Conservation (phyloP, 2,329 filamentous ascomycete genomes). For the Fusarium beomiforme region DNA sequence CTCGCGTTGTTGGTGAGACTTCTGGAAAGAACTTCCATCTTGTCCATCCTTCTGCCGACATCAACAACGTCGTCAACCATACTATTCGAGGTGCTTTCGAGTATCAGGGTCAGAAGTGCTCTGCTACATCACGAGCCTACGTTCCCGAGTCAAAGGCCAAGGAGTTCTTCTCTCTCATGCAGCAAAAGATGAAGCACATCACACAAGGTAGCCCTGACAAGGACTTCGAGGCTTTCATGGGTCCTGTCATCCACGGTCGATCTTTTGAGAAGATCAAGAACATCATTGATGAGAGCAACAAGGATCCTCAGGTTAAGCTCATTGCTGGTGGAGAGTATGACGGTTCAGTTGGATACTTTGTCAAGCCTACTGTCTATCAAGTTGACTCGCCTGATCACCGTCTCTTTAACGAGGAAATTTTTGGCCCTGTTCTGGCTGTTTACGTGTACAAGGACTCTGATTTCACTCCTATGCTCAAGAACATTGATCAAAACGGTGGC, state of each 20-base stretch:
- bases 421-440: slow-evolving; percentile 78
- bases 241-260: slow-evolving; percentile 83
- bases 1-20: slow-evolving; percentile 88
- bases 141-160: slow-evolving; percentile 80
- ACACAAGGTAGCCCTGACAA: slow-evolving; percentile 75
- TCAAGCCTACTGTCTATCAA: slow-evolving; percentile 83
- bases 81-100: slow-evolving; percentile 89
- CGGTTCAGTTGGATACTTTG: slow-evolving; percentile 80
- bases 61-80: slow-evolving; percentile 82
- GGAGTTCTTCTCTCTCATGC: slow-evolving; percentile 72
- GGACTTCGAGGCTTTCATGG: slow-evolving; percentile 79
- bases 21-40: slow-evolving; percentile 95
- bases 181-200: slow-evolving; percentile 73
- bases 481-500: slow-evolving; percentile 54
- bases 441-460: slow-evolving; percentile 80
- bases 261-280: slow-evolving; percentile 83
- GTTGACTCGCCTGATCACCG: slow-evolving; percentile 78
- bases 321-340: slow-evolving; percentile 82
- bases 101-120: slow-evolving; percentile 92
- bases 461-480: slow-evolving; percentile 49
- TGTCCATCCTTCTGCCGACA: slow-evolving; percentile 78
- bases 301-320: slow-evolving; percentile 75
- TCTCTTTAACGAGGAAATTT: slow-evolving; percentile 81
- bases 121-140: slow-evolving; percentile 82
- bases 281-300: slow-evolving; percentile 82